Evolutionary conservation across 2,329 filamentous ascomycete genomes (phyloP), one percentile per base, ranked within the genome.

Genomic region (Ceratocystis huliohia): DNA sequence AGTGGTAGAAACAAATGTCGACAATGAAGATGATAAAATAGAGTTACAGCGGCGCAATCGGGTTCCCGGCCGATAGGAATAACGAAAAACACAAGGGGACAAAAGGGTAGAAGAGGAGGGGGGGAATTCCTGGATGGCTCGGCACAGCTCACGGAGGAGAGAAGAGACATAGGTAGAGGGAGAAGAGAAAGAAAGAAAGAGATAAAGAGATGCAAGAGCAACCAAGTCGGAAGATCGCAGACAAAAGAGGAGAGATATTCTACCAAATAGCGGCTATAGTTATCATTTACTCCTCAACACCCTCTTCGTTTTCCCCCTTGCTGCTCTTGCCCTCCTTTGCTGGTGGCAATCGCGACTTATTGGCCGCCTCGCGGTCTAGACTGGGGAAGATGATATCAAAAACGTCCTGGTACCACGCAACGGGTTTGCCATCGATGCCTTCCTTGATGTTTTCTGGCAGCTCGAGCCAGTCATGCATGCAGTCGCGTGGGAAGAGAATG

Each of bases 391-490:
- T 86, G 69, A 96, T 81, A 69, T 93, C 84, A 75, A 96, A 97
- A 63, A 99, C 90, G 70, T 99, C 91, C 5, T 83, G 83, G 79
- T 97, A 99, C 94, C 94, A 99, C 73, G 84, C 86, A 20, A 93
- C 93, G 0, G 94, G 88, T 71, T 88, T 89, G 72, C 95, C 94
- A 76, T 96, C 87, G 69, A 99, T 89, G 70, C 91, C 92, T 73
- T 96, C 84, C 78, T 97, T 99, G 80, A 99, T 99, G 74, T 97
- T 97, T 94, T 96, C 88, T 65, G 95, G 94, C 71, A 99, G 81
- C 77, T 99, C 94, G 64, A 96, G 79, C 95, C 94, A 99, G 80
- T 99, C 94, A 66, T 90, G 94, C 81, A 89, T 85, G 76, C 96
- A 96, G 78, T 99, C 95, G 71, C 86, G 84, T 30, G 94, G 94